Conservation (phyloP, 805 yeast genomes). For the Wickerhamiella domercqiae region DNA sequence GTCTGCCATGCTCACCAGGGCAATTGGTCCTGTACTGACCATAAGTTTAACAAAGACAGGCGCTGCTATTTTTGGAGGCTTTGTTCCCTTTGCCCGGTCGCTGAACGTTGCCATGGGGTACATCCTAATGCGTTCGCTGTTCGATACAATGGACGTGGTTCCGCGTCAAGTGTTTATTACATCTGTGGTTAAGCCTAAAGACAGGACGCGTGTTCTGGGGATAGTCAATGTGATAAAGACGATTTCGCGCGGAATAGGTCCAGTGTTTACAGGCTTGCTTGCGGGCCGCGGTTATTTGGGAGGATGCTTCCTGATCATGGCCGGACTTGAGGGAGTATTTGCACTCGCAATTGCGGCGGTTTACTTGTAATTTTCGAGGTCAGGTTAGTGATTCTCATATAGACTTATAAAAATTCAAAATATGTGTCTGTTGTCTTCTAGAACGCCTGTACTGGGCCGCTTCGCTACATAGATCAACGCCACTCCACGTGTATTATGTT, state of each 20-base stretch:
- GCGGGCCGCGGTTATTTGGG: constrained; percentile 31
- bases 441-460: too few species aligned
- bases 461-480: too few species aligned
- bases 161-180: constrained; percentile 75
- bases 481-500: too few species aligned
- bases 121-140: constrained; percentile 41
- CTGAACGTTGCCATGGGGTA: constrained; percentile 34
- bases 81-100: constrained; percentile 34
- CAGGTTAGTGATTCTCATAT: too few species aligned
- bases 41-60: constrained; percentile 65
- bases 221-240: constrained; percentile 77
- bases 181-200: constrained; percentile 43
- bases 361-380: constrained; percentile 2
- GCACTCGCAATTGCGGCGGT: constrained; percentile 10
- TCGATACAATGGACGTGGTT: constrained; percentile 78
- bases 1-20: constrained; percentile 52
- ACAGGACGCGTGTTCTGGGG: constrained; percentile 67
- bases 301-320: constrained; percentile 23
- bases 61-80: constrained; percentile 46
- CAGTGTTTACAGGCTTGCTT: constrained; percentile 58
- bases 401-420: too few species aligned
- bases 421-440: too few species aligned
- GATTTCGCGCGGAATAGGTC: constrained; percentile 70
- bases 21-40: constrained; percentile 65
- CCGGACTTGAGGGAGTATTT: constrained; percentile 22